Percentiles rank a stretch among this genome's conserved stretches.
These are phyloP conservation scores for Cladosporium halotolerans DNA, from an alignment of 2,329 filamentous ascomycete genomes.

Conservation along the genomic window DNA sequence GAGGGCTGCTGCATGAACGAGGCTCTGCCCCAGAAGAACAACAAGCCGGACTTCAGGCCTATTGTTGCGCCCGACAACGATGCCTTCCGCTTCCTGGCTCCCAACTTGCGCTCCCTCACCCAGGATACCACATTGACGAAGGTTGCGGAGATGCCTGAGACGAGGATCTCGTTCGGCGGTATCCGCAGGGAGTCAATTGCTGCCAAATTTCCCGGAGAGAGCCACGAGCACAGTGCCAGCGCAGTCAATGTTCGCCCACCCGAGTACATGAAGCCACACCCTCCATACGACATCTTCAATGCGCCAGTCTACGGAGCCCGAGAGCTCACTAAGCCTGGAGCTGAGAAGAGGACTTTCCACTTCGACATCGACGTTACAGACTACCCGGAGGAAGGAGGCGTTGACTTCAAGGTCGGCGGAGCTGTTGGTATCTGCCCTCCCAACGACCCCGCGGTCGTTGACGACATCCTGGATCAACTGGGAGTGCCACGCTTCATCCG, in stretches of 20 bases:
- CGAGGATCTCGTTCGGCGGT: conserved; percentile 54
- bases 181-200: conserved; percentile 40
- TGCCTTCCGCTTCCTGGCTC: conserved; percentile 71
- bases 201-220: conserved; percentile 47
- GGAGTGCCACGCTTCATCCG: conserved; percentile 75
- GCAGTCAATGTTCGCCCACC: conserved; percentile 62
- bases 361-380: conserved; percentile 96
- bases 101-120: conserved; percentile 70
- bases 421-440: conserved; percentile 90
- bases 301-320: conserved; percentile 80
- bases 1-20: conserved; percentile 59
- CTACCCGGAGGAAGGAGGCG: conserved; percentile 75
- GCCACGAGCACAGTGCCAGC: conserved; percentile 35
- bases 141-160: conserved; percentile 64
- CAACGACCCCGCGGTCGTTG: conserved; percentile 69
- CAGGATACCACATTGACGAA: conserved; percentile 63
- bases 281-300: conserved; percentile 84
- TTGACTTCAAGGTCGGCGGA: conserved; percentile 94
- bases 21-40: conserved; percentile 44
- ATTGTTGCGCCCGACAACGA: conserved; percentile 67
- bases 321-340: conserved; percentile 79
- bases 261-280: conserved; percentile 86
- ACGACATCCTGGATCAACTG: conserved; percentile 76
- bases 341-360: conserved; percentile 95
- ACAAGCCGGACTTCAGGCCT: conserved; percentile 38